Evolutionary conservation across 2,329 filamentous ascomycete species (phyloP).

Genomic region (Tolypocladium album): DNA sequence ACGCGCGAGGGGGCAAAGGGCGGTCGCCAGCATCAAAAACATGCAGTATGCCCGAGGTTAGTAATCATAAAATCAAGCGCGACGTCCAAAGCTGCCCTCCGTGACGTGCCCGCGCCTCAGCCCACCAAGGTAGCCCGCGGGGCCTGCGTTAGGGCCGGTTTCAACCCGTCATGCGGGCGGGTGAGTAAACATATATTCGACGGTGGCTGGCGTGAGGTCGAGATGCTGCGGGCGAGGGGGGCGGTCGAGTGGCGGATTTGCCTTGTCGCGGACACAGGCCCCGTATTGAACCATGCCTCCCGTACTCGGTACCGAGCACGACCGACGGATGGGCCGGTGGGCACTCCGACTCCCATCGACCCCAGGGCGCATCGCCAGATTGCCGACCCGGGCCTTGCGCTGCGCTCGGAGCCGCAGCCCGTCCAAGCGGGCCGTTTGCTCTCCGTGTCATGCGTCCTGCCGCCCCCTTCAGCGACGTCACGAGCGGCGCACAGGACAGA

Average conservation of each 20-base stretch:
- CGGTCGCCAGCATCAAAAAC: not conserved
- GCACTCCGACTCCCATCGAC: not conserved
- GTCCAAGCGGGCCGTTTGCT: not conserved
- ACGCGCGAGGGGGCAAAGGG: not conserved
- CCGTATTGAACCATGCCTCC: not conserved
- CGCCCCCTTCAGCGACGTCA: not conserved
- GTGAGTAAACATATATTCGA: not conserved
- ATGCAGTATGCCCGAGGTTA: not conserved
- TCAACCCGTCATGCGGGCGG: not conserved
- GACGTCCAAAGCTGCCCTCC: no score
- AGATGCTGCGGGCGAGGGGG: no score
- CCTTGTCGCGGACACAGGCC: not conserved
- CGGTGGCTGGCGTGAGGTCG: not conserved
- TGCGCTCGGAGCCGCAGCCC: not conserved
- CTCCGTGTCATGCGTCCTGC: not conserved
- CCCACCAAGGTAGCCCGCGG: not conserved
- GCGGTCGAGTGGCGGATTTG: no score
- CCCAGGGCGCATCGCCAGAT: not conserved
- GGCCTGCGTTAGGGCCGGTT: not conserved
- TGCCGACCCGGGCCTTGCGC: not conserved
- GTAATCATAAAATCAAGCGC: not conserved
- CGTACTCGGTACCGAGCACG: no score
- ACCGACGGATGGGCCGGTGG: not conserved
- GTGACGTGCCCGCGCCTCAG: not conserved
- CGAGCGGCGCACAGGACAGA: not conserved